Conservation (phyloP, 805 yeast genomes). For the Ogataea neopini region DNA sequence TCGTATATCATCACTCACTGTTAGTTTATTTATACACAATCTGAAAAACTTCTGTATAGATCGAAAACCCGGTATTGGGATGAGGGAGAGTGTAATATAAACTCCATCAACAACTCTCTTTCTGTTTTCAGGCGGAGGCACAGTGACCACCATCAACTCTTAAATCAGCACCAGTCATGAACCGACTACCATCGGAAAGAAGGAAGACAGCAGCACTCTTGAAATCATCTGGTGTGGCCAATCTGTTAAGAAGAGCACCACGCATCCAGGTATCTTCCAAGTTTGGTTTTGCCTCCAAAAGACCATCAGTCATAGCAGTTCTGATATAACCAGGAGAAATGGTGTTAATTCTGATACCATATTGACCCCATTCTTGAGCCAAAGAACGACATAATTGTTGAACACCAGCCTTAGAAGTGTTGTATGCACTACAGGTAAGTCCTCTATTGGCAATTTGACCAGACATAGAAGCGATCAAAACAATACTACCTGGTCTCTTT, state of each 20-base stretch:
- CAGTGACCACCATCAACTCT: constrained; percentile 22
- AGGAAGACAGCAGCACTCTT: constrained; percentile 20
- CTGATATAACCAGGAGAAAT: constrained; percentile 52
- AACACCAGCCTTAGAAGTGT: constrained; percentile 50
- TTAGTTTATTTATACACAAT: too few species aligned
- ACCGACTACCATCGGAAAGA: constrained; percentile 20
- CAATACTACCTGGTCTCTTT: constrained; percentile 42
- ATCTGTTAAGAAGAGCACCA: constrained; percentile 21
- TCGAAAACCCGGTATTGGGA: too few species aligned
- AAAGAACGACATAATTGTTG: constrained; percentile 46
- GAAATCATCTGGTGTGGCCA: constrained; percentile 21
- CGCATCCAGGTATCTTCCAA: constrained; percentile 21
- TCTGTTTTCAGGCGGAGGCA: constrained; percentile 34
- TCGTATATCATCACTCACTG: too few species aligned
- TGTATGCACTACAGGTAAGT: constrained; percentile 48
- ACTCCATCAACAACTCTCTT: too few species aligned
- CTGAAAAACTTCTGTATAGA: too few species aligned
- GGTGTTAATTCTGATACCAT: constrained; percentile 53
- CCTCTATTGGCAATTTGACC: constrained; percentile 54
- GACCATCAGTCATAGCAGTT: constrained; percentile 40
- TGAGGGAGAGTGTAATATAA: too few species aligned
- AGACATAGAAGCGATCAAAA: constrained; percentile 54
- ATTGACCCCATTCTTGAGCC: constrained; percentile 49
- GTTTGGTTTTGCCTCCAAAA: constrained; percentile 41
- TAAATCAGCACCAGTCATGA: constrained; percentile 21